Conservation (phyloP, 106 monocot genomes). For the Triglochin maritima region DNA sequence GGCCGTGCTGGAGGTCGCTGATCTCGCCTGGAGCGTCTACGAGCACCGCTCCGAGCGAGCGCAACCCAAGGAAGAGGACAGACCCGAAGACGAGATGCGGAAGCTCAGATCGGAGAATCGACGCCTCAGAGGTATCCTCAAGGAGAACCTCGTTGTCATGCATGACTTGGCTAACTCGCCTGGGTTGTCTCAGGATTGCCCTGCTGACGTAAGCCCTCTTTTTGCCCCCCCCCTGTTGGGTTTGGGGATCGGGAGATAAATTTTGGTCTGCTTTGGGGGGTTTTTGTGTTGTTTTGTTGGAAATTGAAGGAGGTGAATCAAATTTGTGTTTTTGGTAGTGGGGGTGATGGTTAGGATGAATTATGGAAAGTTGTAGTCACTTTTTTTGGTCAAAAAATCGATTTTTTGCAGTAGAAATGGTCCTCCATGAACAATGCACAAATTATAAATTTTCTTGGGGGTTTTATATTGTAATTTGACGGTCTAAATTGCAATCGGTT, state of each 20-base stretch:
- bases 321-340: too few species aligned
- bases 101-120: constrained; percentile 47
- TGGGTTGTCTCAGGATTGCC: constrained; percentile 42
- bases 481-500: too few species aligned
- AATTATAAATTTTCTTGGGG: too few species aligned
- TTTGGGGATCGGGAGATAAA: too few species aligned
- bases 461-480: too few species aligned
- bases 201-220: constrained; percentile 45
- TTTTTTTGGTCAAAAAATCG: too few species aligned
- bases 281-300: neutral
- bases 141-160: constrained; percentile 44
- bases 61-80: constrained; percentile 6
- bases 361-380: too few species aligned
- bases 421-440: too few species aligned
- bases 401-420: too few species aligned
- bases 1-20: constrained; percentile 65
- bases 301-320: too few species aligned
- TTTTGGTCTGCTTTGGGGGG: neutral
- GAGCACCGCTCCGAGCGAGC: constrained; percentile 30
- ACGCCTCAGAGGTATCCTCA: constrained; percentile 35
- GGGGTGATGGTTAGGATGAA: too few species aligned
- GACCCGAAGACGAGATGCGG: neutral
- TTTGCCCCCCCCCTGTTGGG: neutral
- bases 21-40: constrained; percentile 55
- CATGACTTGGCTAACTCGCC: constrained; percentile 32